Percentiles rank a stretch among this genome's conserved stretches.
phyloP scores from a whole-genome alignment of 306 rosid species.

The Prunus mongolica region DNA sequence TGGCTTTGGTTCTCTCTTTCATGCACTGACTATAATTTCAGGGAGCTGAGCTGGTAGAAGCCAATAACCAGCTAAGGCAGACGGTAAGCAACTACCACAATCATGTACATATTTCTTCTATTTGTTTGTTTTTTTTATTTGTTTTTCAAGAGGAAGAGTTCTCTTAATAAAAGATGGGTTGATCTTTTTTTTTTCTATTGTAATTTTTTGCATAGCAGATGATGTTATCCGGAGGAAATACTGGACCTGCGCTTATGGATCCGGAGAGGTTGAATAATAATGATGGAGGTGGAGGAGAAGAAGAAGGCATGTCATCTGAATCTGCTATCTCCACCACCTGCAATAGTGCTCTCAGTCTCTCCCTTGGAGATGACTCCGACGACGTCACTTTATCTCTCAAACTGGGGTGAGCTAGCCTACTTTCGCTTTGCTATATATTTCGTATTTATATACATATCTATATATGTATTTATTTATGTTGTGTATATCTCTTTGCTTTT shows the following conservation, averaged over 20 bases:
- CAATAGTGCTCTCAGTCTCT: neutral
- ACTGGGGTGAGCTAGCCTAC: neutral
- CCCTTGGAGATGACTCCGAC: neutral
- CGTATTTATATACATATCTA: too few relatives aligned
- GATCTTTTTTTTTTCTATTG: neutral
- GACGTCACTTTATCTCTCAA: neutral
- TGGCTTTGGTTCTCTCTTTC: neutral
- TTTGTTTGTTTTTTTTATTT: neutral
- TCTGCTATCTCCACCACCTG: neutral
- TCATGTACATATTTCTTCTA: neutral
- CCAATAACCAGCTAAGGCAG: constrained; percentile 19
- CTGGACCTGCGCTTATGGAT: neutral
- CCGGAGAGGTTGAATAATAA: neutral
- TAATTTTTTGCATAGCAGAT: neutral
- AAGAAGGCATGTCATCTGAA: neutral
- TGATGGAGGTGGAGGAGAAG: neutral
- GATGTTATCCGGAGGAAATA: neutral
- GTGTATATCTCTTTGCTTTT: too few relatives aligned
- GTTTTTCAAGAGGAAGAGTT: neutral
- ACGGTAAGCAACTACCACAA: neutral
- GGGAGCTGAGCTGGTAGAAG: constrained; percentile 21
- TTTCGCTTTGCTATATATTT: too few relatives aligned
- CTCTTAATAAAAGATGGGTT: neutral
- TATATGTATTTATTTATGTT: too few relatives aligned
- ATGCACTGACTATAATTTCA: neutral